Base-by-base conservation (phyloP, 306 rosid genomes). In the Prosopis cineraria region DNA sequence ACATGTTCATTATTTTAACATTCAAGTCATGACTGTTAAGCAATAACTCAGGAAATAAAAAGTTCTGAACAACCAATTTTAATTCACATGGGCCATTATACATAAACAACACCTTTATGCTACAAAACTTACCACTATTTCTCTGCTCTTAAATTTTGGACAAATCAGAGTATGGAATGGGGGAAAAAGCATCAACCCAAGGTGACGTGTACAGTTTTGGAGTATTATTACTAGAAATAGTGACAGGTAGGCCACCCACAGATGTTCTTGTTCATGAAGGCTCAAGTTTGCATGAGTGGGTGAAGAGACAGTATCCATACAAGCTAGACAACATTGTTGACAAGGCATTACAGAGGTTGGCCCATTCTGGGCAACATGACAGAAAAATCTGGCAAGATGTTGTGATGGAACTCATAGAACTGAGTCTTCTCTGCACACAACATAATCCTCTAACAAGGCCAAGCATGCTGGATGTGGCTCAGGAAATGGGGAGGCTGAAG, bases 201-300 rank as follows among this genome's bases (percentile, higher is more conserved):
- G 98, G 98, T 2, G 98, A 95, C 68, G 97, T 92, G 11, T 95
- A 87, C 76, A 90, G 98, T 81, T 92, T 56, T 52, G 98, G 98
- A 29, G 93, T 95, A 0, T 88, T 92, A 78, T 29, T 92, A 50
- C 58, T 95, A 31, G 98, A 95, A 83, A 85, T 95, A 0, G 85
- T 92, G 37, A 85, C 96, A 0, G 92, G 98, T 20, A 88, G 78
- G 36, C 91, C 87, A 20, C 98, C 98, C 55, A 89, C 97, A 0
- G 97, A 90, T n/a, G 85, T 87, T 0, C 90, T 87, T 30, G 53
- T 83, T 67, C 84, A 88, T 13, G 90, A 90, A 85, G 95, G 92
- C 33, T 87, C 93, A 56, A 88, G 95, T 81, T 82, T 95, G 81
- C 96, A 88, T 41, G 93, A 91, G 24, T 92, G 92, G 97, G 84